Conservation (phyloP, 495 filamentous ascomycete species). For the Ascobolus immersus region DNA sequence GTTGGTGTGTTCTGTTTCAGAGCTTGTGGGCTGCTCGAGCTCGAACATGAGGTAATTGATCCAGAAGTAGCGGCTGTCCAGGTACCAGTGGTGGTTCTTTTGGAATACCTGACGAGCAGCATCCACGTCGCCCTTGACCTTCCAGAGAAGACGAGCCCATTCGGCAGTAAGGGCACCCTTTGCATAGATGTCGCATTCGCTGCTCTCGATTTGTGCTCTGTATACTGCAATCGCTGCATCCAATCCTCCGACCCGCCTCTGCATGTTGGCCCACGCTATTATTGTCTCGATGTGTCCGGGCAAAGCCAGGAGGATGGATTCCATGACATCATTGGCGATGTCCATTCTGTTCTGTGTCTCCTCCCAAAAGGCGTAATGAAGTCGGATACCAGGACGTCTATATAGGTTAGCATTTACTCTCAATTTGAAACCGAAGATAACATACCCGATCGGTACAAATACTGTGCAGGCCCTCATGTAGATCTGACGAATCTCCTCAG, state of each 20-base stretch:
- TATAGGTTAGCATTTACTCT: conserved; percentile 1
- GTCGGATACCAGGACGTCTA: conserved; percentile 43
- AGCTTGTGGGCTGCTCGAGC: conserved; percentile 55
- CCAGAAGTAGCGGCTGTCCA: conserved; percentile 82
- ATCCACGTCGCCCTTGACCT: conserved; percentile 58
- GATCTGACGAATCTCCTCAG: conserved; percentile 79
- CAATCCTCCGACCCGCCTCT: conserved; percentile 59
- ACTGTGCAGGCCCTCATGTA: conserved; percentile 68
- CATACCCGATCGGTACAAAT: conserved; percentile 50
- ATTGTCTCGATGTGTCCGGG: conserved; percentile 73
- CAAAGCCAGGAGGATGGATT: conserved; percentile 39
- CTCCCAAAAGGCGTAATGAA: conserved; percentile 88
- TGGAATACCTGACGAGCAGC: conserved; percentile 70
- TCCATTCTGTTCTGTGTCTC: conserved; percentile 53
- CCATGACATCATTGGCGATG: conserved; percentile 58
- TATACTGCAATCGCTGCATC: conserved; percentile 73
- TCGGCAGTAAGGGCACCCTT: conserved; percentile 73
- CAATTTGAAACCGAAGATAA: conserved; percentile 7
- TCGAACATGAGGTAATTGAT: conserved; percentile 72
- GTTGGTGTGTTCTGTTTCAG: conserved; percentile 35
- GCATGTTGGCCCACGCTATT: conserved; percentile 63
- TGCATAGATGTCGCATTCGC: conserved; percentile 44
- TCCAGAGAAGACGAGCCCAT: conserved; percentile 78
- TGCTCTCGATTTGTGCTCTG: conserved; percentile 50
- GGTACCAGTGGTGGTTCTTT: conserved; percentile 60